Conservation (phyloP, 73 alveolate species). For the Symbiodinium pilosum region DNA sequence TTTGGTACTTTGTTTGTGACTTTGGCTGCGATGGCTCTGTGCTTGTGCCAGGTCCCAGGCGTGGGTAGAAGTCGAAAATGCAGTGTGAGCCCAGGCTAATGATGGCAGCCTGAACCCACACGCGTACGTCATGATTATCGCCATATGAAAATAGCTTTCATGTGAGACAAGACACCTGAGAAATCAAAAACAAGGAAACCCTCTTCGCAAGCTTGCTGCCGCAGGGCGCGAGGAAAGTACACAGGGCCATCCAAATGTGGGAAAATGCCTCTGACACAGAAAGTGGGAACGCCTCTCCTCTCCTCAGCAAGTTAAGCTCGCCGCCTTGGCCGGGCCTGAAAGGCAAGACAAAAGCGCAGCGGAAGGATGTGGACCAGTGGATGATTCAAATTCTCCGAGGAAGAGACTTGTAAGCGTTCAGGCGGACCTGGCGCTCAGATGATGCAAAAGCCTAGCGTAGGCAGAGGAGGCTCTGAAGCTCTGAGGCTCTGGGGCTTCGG, state of each 20-base stretch:
- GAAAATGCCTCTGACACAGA: conserved; percentile 7
- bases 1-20: not conserved
- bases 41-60: not conserved
- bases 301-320: not conserved
- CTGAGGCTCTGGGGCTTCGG: not conserved
- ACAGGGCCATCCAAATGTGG: conserved; percentile 93
- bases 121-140: too few species aligned
- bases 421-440: conserved; percentile 16
- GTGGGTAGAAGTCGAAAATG: conserved; percentile 75
- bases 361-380: too few species aligned
- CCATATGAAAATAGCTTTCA: too few species aligned
- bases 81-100: conserved; percentile 67
- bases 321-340: conserved; percentile 49
- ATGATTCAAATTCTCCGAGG: not conserved
- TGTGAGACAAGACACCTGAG: too few species aligned
- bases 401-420: conserved; percentile 29
- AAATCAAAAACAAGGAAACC: too few species aligned
- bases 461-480: not conserved
- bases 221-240: conserved; percentile 60
- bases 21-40: not conserved
- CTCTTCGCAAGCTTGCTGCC: too few species aligned
- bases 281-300: not conserved
- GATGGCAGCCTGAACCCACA: conserved; percentile 85
- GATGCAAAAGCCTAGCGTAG: not conserved
- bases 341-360: too few species aligned